Evolutionary conservation across 306 rosid species (phyloP), one percentile per base, ranked within the genome.

Genomic region (Fragaria nilgerrensis): DNA sequence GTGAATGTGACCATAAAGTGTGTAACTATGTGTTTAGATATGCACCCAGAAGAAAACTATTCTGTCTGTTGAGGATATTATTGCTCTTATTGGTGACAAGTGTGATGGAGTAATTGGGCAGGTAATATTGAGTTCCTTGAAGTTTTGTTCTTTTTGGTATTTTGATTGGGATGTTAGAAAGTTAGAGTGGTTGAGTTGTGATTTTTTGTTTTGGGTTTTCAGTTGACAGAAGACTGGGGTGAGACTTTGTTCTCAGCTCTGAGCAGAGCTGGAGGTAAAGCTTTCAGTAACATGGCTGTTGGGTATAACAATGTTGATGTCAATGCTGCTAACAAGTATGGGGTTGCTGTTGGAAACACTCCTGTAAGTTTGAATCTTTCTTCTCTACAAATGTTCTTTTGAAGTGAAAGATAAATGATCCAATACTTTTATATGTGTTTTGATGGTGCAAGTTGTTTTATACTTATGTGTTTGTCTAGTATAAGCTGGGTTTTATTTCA

Each of bases 201-300:
- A 37, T 68, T 74, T 78, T 74, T 23, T 41, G 71, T 72, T 5
- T 41, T 79, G 32, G 55, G 1, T 56, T 74, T 84, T 75, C 86
- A 96, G 99, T 75, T 96, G 91, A 96, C 99, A 9, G 99, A 96
- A 80, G 99, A 96, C 43, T 96, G 99, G 99, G 99, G 98, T 78
- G 99, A 96, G 80, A 87, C 82, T 80, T 91, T 96, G 91, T 96
- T 96, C 76, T 88, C 97, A 56, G 94, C 98, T 1, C 87, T 96
- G 87, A 91, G 99, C 85, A 89, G 74, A 85, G 99, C 99, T 0
- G 99, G 99, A 80, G 99, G 99, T 29, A 92, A 87, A 74, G 98
- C 97, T 76, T 92, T 96, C 82, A 92, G 99, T 79, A 96, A 96
- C 80, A 96, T 96, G 98, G 99, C 97, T 9, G 99, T 96, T 84